Percentiles rank a stretch among this genome's conserved stretches.
Evolutionary conservation across 2,329 filamentous ascomycete species (phyloP).

Genomic region (Fusarium sp.): DNA sequence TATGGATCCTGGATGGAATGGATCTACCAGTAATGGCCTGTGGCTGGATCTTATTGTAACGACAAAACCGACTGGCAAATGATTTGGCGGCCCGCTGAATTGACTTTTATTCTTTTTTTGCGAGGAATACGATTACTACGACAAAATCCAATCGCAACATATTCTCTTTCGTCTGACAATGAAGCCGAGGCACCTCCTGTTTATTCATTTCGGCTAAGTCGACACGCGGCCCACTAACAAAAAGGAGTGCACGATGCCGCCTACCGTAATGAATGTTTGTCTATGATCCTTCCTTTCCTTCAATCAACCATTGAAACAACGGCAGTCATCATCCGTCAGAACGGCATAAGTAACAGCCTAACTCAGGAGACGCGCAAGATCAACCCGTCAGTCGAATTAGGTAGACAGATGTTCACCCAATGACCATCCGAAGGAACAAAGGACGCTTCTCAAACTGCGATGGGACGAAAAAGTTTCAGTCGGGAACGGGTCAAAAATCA

Average conservation of each 20-base stretch:
- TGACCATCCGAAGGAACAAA: background rate
- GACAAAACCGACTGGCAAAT: background rate
- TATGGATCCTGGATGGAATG: slow-evolving; percentile 2
- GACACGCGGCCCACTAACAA: slow-evolving; percentile 1
- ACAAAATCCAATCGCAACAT: slow-evolving; percentile 19
- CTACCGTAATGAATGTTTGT: slow-evolving; percentile 7
- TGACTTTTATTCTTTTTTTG: slow-evolving; percentile 14
- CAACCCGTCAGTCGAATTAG: background rate
- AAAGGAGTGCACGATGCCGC: background rate
- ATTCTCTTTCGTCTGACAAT: background rate
- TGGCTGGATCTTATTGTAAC: slow-evolving; percentile 18
- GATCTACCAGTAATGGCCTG: background rate
- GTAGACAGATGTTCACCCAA: slow-evolving; percentile 1
- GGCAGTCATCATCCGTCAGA: no score
- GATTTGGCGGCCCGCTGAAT: slow-evolving; percentile 14
- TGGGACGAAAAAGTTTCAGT: background rate
- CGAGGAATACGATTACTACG: slow-evolving; percentile 15
- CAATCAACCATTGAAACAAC: background rate
- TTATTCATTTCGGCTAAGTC: slow-evolving; percentile 6
- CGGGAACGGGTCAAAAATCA: slow-evolving; percentile 32
- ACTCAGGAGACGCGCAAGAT: background rate
- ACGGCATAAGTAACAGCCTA: background rate
- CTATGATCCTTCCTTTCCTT: slow-evolving; percentile 34
- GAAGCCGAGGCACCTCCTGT: background rate
- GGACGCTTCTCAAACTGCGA: background rate